Evolutionary conservation across 768 basidiomycete species (phyloP).

Genomic region (Tylopilus vinaceipallidus): DNA sequence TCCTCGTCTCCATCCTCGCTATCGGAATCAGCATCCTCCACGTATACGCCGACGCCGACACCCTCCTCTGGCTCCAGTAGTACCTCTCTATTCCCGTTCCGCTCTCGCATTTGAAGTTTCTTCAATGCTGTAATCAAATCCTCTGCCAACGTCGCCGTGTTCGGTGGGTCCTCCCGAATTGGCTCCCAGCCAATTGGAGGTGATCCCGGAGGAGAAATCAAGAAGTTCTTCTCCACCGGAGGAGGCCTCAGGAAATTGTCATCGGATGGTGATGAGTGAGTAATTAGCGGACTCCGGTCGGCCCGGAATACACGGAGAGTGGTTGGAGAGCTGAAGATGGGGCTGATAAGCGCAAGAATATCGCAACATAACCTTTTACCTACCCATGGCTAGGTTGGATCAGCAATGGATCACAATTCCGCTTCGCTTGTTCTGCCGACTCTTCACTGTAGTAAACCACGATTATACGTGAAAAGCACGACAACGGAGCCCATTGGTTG

Average conservation of each 20-base stretch:
- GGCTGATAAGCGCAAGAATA: conserved; percentile 9
- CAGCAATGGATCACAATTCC: conserved; percentile 59
- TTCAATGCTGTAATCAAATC: conserved; percentile 82
- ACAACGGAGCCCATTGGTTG: conserved; percentile 88
- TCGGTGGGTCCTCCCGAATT: conserved; percentile 87
- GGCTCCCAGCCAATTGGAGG: conserved; percentile 98
- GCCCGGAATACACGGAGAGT: conserved; percentile 71
- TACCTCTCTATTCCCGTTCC: conserved; percentile 44
- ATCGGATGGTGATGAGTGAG: conserved; percentile 29
- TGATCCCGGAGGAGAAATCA: conserved; percentile 97
- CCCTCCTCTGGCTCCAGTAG: conserved; percentile 68
- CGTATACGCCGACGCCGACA: conserved; percentile 73
- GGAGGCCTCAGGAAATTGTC: conserved; percentile 64
- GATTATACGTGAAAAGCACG: conserved; percentile 77
- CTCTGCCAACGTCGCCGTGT: conserved; percentile 75
- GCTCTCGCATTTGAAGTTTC: conserved; percentile 59
- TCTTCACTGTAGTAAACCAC: conserved; percentile 70
- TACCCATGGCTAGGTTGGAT: conserved; percentile 55
- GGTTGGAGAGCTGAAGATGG: conserved; percentile 44
- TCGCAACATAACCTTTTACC: conserved; percentile 24
- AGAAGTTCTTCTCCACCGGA: conserved; percentile 84
- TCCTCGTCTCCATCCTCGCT: conserved; percentile 29
- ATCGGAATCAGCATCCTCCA: conserved; percentile 64
- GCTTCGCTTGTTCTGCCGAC: conserved; percentile 66
- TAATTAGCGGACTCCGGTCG: conserved; percentile 62